Base-by-base conservation (phyloP, 2,329 filamentous ascomycete species). In the Plenodomus tracheiphilus region DNA sequence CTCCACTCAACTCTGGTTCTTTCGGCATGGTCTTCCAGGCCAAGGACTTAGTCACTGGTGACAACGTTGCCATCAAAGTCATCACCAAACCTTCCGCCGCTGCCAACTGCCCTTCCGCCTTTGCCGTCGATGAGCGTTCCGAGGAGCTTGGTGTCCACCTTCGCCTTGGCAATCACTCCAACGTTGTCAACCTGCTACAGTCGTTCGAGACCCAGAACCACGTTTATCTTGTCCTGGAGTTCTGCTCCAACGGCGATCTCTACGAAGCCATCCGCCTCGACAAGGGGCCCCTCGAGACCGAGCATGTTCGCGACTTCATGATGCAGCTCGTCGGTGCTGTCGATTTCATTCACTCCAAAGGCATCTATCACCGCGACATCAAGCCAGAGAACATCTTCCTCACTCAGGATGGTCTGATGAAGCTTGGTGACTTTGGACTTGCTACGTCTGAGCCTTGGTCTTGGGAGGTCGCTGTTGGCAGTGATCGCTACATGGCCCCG, bases 311-410 rank as follows among this genome's bases (percentile, higher is more conserved):
- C 58, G 89, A 90, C 58, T 97, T 97, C 79, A 97, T 99, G 94
- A 79, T 97, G 51, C 86, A 99, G 76, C 84, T 99, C 28, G 84
- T 99, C 44, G 87, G 89, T 69, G 90, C 93, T 42, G 88, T 99
- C 41, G 86, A 89, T 54, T 92, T 91, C 74, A 91, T 96, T 75
- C 94, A 99, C 74, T 82, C 83, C 56, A 92, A 92, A 73, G 92
- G 91, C 58, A 84, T 97, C 69, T 97, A 91, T 73, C 94, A 99
- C 71, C 89, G 94, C 53, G 94, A 99, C 74, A 97, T 99, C 83
- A 99, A 99, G 79, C 94, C 94, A 0, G 94, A 99, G 81, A 99
- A 99, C 79, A 96, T 99, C 74, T 97, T 99, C 73, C 81, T 99
- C 56, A 89, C 86, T 50, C 84, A 92, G 52, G 84, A 87, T 60